These are phyloP conservation scores for Rhizophora mangle DNA, from an alignment of 345 rosid genomes.

Conservation along the genomic window DNA sequence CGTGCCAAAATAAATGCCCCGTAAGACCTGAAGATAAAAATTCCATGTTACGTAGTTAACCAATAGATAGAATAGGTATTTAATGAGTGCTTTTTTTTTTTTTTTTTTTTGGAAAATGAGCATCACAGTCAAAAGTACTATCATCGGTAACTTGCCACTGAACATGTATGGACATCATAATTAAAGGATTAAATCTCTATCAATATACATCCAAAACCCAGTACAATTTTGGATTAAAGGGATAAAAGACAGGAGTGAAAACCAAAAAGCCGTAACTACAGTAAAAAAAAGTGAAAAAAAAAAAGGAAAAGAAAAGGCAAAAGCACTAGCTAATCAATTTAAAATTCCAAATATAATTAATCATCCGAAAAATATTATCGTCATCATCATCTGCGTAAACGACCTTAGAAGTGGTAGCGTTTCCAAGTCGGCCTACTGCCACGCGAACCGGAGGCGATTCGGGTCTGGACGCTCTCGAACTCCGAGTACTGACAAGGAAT, in stretches of 20 bases:
- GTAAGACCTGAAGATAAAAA: too few species aligned
- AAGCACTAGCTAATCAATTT: slow-evolving; percentile 4
- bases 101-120: too few species aligned
- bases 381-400: slow-evolving; percentile 20
- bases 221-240: background rate
- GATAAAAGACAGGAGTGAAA: background rate
- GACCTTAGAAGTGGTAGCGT: slow-evolving; percentile 17
- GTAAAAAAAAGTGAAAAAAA: background rate
- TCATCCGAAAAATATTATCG: slow-evolving; percentile 13
- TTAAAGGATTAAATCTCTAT: background rate
- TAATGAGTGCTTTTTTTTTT: too few species aligned
- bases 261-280: background rate
- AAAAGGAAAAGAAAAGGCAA: background rate
- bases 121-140: background rate
- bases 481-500: slow-evolving; percentile 82
- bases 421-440: slow-evolving; percentile 41
- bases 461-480: slow-evolving; percentile 76
- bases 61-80: too few species aligned
- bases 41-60: too few species aligned
- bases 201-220: slow-evolving; percentile 20
- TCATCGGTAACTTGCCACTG: background rate
- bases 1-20: too few species aligned
- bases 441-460: slow-evolving; percentile 53
- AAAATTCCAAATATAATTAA: slow-evolving; percentile 13
- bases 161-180: background rate